Percentiles rank a stretch among this genome's conserved stretches.
These are phyloP conservation scores for Fusarium burgessii DNA, from an alignment of 2,329 filamentous ascomycete genomes.

Conservation along the genomic window DNA sequence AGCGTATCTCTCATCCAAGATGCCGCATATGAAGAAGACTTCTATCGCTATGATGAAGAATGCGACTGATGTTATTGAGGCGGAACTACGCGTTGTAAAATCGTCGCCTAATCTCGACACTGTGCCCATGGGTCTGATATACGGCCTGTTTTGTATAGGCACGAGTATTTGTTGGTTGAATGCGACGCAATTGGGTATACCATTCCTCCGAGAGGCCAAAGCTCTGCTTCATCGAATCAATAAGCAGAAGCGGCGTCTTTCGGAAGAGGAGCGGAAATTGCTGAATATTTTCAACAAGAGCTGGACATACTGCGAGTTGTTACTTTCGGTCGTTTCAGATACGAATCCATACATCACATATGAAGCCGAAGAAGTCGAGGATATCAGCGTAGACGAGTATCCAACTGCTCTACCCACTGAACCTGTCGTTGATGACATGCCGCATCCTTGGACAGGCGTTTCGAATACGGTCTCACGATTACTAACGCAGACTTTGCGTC, in stretches of 20 bases:
- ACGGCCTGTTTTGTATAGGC: constrained; percentile 55
- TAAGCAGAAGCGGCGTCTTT: constrained; percentile 27
- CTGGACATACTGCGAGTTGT: constrained; percentile 55
- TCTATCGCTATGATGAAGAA: constrained; percentile 51
- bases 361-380: constrained; percentile 20
- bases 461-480: constrained; percentile 50
- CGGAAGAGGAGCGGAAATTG: constrained; percentile 43
- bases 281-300: constrained; percentile 56
- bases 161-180: constrained; percentile 57
- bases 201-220: constrained; percentile 49
- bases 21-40: constrained; percentile 51
- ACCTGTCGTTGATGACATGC: constrained; percentile 34
- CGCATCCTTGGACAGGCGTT: constrained; percentile 56
- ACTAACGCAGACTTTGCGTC: constrained; percentile 51
- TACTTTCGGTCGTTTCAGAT: constrained; percentile 54
- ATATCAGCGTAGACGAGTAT: constrained; percentile 26
- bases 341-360: constrained; percentile 40
- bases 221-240: constrained; percentile 45
- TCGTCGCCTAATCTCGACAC: constrained; percentile 18
- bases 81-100: constrained; percentile 47
- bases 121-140: constrained; percentile 52
- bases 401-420: constrained; percentile 24
- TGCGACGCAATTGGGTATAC: constrained; percentile 48
- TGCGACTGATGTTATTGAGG: constrained; percentile 51
- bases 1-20: constrained; percentile 50